Conservation (phyloP, 805 yeast species). For the Pichia membranifaciens region DNA sequence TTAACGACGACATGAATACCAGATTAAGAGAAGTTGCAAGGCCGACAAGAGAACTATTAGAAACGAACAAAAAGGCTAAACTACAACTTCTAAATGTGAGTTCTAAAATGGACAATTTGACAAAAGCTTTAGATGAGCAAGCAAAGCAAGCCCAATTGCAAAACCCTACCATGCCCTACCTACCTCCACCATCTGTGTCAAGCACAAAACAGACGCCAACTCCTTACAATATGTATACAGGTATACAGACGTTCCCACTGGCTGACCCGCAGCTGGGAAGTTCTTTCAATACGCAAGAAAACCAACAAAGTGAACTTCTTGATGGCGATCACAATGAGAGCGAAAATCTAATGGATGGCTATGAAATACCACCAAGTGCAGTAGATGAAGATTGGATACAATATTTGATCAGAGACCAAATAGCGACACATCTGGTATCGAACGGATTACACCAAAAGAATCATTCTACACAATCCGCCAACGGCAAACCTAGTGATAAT, state of each 20-base stretch:
- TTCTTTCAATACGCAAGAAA: neutral
- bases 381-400: slow-evolving; percentile 32
- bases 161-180: slow-evolving; percentile 20
- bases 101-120: slow-evolving; percentile 28
- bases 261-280: too few species aligned
- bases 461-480: neutral
- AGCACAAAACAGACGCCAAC: slow-evolving; percentile 5
- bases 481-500: slow-evolving; percentile 1
- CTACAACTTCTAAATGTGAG: slow-evolving; percentile 21
- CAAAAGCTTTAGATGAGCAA: slow-evolving; percentile 29
- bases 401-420: slow-evolving; percentile 25
- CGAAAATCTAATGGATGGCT: slow-evolving; percentile 6
- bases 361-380: slow-evolving; percentile 13
- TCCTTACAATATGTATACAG: slow-evolving; percentile 1
- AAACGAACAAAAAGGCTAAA: slow-evolving; percentile 19
- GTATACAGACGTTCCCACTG: neutral
- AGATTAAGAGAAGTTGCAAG: slow-evolving; percentile 36
- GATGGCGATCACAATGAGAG: slow-evolving; percentile 2
- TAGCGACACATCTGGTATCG: slow-evolving; percentile 10
- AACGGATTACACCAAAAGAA: slow-evolving; percentile 2
- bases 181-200: slow-evolving; percentile 10
- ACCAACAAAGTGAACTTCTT: neutral
- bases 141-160: slow-evolving; percentile 23
- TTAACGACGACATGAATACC: slow-evolving; percentile 39
- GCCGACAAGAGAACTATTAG: slow-evolving; percentile 26